A percentile compares a stretch with the other conserved stretches of the same genome.
phyloP scores from a whole-genome alignment of 345 rosid species.

The Eutrema heterophyllum region DNA sequence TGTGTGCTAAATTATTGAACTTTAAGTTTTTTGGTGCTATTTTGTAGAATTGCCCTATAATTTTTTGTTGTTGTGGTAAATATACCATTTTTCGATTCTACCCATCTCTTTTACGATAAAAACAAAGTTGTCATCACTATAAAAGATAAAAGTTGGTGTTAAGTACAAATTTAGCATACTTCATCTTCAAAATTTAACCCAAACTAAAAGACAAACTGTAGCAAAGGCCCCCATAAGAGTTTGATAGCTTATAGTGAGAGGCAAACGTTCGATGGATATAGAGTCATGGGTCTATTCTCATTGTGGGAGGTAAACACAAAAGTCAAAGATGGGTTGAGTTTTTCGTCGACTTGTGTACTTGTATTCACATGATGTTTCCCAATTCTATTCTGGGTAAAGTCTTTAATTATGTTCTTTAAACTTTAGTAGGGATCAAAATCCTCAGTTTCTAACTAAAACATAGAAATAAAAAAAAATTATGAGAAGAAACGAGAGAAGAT shows the following conservation, averaged over 20 bases:
- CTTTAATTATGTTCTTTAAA: neutral
- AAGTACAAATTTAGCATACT: neutral
- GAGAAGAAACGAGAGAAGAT: neutral
- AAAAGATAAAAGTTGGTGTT: neutral
- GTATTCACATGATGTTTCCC: neutral
- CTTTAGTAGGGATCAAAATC: neutral
- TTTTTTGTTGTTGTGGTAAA: too few species aligned
- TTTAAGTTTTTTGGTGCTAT: too few species aligned
- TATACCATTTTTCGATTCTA: too few species aligned
- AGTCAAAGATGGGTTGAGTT: conserved; percentile 7
- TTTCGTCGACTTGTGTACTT: neutral
- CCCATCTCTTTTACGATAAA: too few species aligned
- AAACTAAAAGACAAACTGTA: neutral
- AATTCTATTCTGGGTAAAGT: neutral
- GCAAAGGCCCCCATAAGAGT: neutral
- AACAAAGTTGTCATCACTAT: neutral
- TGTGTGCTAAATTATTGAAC: too few species aligned
- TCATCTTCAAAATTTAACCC: neutral
- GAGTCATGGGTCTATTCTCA: conserved; percentile 1
- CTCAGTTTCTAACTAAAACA: neutral
- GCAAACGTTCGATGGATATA: neutral
- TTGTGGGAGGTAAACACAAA: neutral
- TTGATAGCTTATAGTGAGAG: neutral
- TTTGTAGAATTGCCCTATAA: too few species aligned
- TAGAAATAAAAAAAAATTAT: neutral